Conservation (phyloP, 352 stramenopile genomes). For the Phytopythium cucurbitacearum region DNA sequence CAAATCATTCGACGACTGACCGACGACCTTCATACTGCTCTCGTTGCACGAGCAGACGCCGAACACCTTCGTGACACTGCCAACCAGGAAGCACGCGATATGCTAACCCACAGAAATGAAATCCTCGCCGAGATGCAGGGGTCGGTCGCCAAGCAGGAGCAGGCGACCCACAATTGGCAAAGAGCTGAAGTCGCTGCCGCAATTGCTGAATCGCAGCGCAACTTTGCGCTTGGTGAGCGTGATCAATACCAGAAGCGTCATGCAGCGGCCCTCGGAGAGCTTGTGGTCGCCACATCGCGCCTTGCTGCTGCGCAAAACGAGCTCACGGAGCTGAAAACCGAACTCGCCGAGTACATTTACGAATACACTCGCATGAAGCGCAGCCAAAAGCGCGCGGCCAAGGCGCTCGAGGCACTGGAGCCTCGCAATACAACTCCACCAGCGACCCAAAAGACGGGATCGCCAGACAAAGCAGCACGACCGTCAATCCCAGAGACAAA, state of each 20-base stretch:
- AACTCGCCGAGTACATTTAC: conserved; percentile 64
- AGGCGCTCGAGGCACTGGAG: conserved; percentile 5
- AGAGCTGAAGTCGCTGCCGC: conserved; percentile 48
- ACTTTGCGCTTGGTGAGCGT: conserved; percentile 54
- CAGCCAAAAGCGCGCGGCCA: conserved; percentile 26
- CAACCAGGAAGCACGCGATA: conserved; percentile 17
- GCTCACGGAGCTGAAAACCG: conserved; percentile 50
- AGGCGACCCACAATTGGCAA: conserved; percentile 43
- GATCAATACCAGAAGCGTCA: conserved; percentile 45
- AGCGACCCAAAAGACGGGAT: neutral
- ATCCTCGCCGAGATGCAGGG: conserved; percentile 40
- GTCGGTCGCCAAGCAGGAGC: conserved; percentile 39
- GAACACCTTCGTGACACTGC: conserved; percentile 23
- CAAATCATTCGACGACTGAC: conserved; percentile 9
- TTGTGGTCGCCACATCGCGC: conserved; percentile 36
- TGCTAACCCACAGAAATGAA: conserved; percentile 45
- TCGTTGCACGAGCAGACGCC: conserved; percentile 26
- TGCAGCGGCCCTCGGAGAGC: conserved; percentile 33
- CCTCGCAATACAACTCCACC: neutral
- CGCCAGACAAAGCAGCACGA: too few relatives aligned
- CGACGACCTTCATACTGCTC: conserved; percentile 16
- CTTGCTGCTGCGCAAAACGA: conserved; percentile 44
- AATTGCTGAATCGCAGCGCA: conserved; percentile 64
- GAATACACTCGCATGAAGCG: conserved; percentile 49
- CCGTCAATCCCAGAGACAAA: too few relatives aligned